These are phyloP conservation scores for Volutella citrinella DNA, from an alignment of 2,329 filamentous ascomycete species.

Conservation along the genomic window DNA sequence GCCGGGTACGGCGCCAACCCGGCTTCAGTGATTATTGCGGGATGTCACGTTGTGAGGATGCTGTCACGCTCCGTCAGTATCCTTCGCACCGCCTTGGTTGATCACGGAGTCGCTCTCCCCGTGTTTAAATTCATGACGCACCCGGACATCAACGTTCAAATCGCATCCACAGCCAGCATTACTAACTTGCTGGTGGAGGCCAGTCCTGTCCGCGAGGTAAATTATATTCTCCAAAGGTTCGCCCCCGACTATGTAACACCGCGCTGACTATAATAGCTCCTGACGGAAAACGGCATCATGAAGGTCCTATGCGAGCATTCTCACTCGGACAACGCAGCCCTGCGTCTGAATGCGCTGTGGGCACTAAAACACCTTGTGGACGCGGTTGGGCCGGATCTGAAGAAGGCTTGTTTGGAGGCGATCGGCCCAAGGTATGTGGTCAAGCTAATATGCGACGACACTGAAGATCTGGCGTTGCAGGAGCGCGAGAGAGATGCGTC, in stretches of 20 bases:
- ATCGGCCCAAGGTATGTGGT: constrained; percentile 79
- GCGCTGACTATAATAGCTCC: constrained; percentile 48
- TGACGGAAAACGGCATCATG: constrained; percentile 72
- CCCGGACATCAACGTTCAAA: constrained; percentile 72
- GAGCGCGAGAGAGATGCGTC: constrained; percentile 27
- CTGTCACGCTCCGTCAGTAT: constrained; percentile 82
- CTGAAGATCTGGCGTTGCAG: constrained; percentile 48
- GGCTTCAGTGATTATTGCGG: constrained; percentile 74
- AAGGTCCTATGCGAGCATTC: constrained; percentile 79
- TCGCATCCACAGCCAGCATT: constrained; percentile 79
- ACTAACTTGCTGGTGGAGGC: constrained; percentile 86
- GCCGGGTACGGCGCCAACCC: constrained; percentile 70
- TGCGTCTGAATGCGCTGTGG: constrained; percentile 87
- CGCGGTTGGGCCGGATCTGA: constrained; percentile 66
- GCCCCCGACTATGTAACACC: background rate
- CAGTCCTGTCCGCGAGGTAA: constrained; percentile 85
- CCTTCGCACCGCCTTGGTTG: constrained; percentile 80
- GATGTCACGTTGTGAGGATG: constrained; percentile 77
- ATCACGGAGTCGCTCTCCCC: constrained; percentile 76
- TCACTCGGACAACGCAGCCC: constrained; percentile 72
- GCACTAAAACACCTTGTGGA: constrained; percentile 87
- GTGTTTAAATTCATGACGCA: constrained; percentile 74
- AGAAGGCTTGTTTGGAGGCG: constrained; percentile 73
- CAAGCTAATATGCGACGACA: constrained; percentile 67
- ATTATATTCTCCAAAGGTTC: no score